Conservation (phyloP, 2,329 filamentous ascomycete genomes). For the Myriosclerotinia duriaeana region DNA sequence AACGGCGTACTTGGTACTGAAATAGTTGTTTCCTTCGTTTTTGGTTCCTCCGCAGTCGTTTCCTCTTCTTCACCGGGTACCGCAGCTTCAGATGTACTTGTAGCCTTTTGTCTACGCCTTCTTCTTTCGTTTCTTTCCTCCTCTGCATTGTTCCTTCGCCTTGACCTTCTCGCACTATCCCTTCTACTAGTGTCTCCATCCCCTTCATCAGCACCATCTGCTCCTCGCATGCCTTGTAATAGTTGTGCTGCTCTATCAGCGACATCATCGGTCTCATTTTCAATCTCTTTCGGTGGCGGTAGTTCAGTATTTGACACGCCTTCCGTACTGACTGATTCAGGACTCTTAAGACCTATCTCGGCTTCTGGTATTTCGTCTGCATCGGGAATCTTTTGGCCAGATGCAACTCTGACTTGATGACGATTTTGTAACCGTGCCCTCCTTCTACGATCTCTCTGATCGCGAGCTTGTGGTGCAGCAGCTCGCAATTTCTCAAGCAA, state of each 20-base stretch:
- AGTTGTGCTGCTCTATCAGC: slow-evolving; percentile 81
- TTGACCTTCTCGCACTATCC: slow-evolving; percentile 60
- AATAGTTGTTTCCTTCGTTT: slow-evolving; percentile 16
- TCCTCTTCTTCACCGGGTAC: slow-evolving; percentile 23
- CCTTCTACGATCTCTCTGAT: slow-evolving; percentile 84
- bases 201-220: slow-evolving; percentile 53
- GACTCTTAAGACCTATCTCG: slow-evolving; percentile 54
- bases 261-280: slow-evolving; percentile 60
- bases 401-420: slow-evolving; percentile 86
- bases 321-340: slow-evolving; percentile 45
- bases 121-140: slow-evolving; percentile 70
- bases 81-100: slow-evolving; percentile 37
- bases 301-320: slow-evolving; percentile 34
- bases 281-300: slow-evolving; percentile 30
- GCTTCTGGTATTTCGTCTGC: slow-evolving; percentile 60
- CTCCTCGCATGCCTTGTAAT: slow-evolving; percentile 76
- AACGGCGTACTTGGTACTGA: slow-evolving; percentile 21
- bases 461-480: slow-evolving; percentile 83
- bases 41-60: slow-evolving; percentile 27
- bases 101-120: slow-evolving; percentile 62
- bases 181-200: slow-evolving; percentile 51
- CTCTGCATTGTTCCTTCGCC: slow-evolving; percentile 65
- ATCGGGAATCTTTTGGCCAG: slow-evolving; percentile 85
- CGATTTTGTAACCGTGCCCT: slow-evolving; percentile 86
- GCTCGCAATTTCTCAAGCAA: slow-evolving; percentile 91